Percentiles rank a stretch among this genome's conserved stretches.
These are phyloP conservation scores for Carnegiea gigantea DNA, from an alignment of 179 eudicot genomes.

Conservation along the genomic window DNA sequence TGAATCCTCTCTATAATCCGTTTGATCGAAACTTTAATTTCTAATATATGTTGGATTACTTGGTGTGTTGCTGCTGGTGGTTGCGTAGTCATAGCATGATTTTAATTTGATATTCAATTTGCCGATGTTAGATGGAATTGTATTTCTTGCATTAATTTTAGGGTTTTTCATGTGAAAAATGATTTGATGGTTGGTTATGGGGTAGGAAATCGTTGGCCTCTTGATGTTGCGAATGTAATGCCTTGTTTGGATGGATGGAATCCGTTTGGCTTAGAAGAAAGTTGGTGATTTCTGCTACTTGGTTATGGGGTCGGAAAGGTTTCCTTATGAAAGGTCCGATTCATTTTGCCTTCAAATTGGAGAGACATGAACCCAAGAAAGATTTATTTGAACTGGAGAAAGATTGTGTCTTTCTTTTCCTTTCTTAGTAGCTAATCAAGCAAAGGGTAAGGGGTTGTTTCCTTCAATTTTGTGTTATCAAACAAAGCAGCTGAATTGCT, in stretches of 20 bases:
- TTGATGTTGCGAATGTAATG: neutral
- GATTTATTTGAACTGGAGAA: no score
- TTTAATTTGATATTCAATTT: neutral
- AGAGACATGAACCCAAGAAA: neutral
- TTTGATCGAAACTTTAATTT: neutral
- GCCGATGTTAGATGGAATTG: neutral
- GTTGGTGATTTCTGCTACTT: neutral
- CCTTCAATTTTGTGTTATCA: neutral
- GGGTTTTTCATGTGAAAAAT: neutral
- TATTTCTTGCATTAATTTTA: neutral
- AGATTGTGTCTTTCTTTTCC: no score
- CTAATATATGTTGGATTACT: neutral
- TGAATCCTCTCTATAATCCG: neutral
- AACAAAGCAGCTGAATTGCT: no score
- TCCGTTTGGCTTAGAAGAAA: neutral
- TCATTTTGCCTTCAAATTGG: no score
- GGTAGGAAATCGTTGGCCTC: neutral
- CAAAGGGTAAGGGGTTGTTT: neutral
- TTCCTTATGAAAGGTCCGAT: no score
- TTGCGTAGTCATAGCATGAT: neutral
- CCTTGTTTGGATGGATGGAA: conserved; percentile 5
- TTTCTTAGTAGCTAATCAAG: neutral
- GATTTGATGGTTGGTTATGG: neutral
- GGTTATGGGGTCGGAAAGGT: neutral
- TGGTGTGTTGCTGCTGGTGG: neutral